phyloP scores from a whole-genome alignment of 345 rosid genomes.

The Hypericum androsaemum region DNA sequence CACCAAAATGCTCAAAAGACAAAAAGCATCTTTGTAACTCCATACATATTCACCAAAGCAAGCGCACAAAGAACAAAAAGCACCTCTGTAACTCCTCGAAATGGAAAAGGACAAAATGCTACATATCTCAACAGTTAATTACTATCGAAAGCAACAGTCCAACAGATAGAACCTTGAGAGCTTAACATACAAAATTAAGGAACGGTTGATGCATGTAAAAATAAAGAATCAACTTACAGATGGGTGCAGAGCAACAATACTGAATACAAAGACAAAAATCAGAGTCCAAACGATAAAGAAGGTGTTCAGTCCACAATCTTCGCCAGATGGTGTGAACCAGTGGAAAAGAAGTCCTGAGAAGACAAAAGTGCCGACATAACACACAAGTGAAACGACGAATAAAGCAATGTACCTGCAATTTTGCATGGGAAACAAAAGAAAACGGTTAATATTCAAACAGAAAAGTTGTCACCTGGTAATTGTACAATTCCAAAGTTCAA shows the following conservation, averaged over 20 bases:
- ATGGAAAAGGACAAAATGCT: no score
- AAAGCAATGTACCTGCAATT: conserved; percentile 65
- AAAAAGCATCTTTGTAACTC: no score
- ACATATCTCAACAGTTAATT: no score
- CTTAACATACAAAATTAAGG: no score
- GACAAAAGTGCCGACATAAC: conserved; percentile 69
- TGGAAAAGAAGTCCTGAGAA: conserved; percentile 97
- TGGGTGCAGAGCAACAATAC: conserved; percentile 83
- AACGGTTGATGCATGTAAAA: no score
- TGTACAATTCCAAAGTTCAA: conserved; percentile 1
- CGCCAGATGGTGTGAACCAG: conserved; percentile 94
- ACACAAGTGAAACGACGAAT: conserved; percentile 72
- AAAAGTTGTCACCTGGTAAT: not conserved
- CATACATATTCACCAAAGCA: no score
- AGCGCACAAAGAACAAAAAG: no score
- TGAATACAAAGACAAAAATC: conserved; percentile 57
- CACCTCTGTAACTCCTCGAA: no score
- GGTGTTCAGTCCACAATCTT: conserved; percentile 90
- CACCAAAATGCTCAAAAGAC: no score
- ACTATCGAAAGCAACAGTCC: no score
- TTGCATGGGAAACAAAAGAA: conserved; percentile 1
- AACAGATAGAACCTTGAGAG: no score
- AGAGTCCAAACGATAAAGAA: conserved; percentile 71
- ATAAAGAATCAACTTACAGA: conserved; percentile 45
- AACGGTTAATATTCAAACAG: not conserved